phyloP scores from a whole-genome alignment of 2,329 filamentous ascomycete genomes.

The Curvularia spicifera region DNA sequence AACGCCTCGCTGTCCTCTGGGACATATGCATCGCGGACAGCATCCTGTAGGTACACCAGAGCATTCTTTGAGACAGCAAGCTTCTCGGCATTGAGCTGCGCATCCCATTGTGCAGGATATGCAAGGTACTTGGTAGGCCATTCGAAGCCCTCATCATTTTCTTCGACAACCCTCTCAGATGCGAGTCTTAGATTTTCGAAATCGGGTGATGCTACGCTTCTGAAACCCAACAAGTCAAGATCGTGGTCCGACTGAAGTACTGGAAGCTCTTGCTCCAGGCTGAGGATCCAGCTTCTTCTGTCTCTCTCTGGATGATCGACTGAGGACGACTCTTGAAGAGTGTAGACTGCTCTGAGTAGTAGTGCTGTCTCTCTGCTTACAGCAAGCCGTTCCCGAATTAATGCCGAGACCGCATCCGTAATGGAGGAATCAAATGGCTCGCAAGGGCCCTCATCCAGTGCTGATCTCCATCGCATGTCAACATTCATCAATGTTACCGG shows the following conservation, averaged over 20 bases:
- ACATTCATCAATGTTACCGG: constrained; percentile 29
- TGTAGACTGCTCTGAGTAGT: constrained; percentile 33
- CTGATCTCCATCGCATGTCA: constrained; percentile 13
- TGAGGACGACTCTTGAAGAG: constrained; percentile 8
- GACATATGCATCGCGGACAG: constrained; percentile 34
- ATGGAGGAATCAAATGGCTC: constrained; percentile 25
- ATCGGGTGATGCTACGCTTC: constrained; percentile 29
- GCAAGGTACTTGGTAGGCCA: constrained; percentile 50
- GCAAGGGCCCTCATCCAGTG: constrained; percentile 27
- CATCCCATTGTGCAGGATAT: constrained; percentile 35
- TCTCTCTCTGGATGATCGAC: constrained; percentile 3
- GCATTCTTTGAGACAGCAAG: constrained; percentile 47
- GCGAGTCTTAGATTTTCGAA: constrained; percentile 41
- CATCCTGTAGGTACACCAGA: constrained; percentile 47
- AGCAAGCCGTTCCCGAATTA: constrained; percentile 37
- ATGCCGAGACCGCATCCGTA: constrained; percentile 19
- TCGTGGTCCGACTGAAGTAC: constrained; percentile 55
- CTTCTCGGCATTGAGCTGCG: constrained; percentile 45
- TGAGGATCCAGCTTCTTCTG: constrained; percentile 24
- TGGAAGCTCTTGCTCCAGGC: constrained; percentile 56
- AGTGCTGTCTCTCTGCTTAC: constrained; percentile 39
- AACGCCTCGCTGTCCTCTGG: constrained; percentile 30
- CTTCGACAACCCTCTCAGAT: constrained; percentile 45
- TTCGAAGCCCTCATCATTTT: constrained; percentile 53
- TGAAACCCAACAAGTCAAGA: constrained; percentile 53